Percentiles rank a stretch among this genome's conserved stretches.
Evolutionary conservation across 139 green algal species (phyloP).

Genomic region (Tetradesmus obliquus): DNA sequence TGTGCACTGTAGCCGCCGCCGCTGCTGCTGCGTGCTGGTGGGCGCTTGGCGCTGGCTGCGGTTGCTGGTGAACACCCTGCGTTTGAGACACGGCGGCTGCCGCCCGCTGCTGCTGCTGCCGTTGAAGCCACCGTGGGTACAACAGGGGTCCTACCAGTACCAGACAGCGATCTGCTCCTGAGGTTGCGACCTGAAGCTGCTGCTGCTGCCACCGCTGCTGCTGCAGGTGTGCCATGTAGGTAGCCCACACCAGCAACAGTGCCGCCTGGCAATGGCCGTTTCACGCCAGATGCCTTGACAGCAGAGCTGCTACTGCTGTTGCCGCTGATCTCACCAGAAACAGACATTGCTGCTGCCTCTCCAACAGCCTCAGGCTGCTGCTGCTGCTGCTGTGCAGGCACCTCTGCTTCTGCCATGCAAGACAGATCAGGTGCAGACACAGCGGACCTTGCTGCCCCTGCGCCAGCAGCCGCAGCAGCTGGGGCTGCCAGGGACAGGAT

Average conservation of each 20-base stretch:
- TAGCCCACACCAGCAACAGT: background rate
- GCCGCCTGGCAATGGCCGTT: background rate
- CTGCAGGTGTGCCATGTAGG: background rate
- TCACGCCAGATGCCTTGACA: background rate
- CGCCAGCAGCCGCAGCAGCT: background rate
- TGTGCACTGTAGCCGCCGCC: background rate
- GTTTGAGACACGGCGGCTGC: background rate
- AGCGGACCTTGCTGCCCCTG: background rate
- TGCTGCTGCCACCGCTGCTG: background rate
- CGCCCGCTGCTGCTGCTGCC: slow-evolving; percentile 15
- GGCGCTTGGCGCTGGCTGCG: background rate
- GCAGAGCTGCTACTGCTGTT: background rate
- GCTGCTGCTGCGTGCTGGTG: background rate
- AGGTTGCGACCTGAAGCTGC: background rate
- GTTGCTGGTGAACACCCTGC: background rate
- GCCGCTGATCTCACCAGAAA: background rate
- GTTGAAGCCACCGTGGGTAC: background rate
- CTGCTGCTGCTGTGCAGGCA: background rate
- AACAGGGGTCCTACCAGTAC: background rate
- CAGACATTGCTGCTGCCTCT: background rate
- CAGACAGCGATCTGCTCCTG: background rate
- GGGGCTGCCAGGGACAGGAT: background rate
- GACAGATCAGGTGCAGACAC: background rate
- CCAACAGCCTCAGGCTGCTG: background rate
- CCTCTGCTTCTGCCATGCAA: background rate